phyloP scores from a whole-genome alignment of 352 stramenopile genomes.

The Globisporangium uncinulatum region DNA sequence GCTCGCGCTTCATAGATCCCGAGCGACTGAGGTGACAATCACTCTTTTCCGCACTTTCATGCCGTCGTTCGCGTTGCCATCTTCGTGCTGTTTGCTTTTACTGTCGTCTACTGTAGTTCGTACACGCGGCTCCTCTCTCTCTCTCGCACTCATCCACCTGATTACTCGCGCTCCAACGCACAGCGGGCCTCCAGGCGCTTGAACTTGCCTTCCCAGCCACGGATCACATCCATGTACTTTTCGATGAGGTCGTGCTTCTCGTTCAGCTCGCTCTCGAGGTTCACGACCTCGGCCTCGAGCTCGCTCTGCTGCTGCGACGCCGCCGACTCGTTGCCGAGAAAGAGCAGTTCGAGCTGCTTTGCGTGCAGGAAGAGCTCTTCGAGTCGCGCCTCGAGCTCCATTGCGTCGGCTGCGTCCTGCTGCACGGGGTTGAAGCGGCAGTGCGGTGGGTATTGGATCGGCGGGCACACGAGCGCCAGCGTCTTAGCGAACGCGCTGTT shows the following conservation, averaged over 20 bases:
- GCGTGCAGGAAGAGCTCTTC: slow-evolving; percentile 77
- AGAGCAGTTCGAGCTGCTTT: slow-evolving; percentile 77
- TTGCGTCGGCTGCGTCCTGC: slow-evolving; percentile 67
- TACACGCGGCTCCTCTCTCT: neutral
- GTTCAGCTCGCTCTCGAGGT: slow-evolving; percentile 64
- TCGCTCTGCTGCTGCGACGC: slow-evolving; percentile 30
- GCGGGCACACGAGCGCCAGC: slow-evolving; percentile 66
- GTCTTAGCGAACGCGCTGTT: slow-evolving; percentile 71
- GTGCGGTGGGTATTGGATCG: slow-evolving; percentile 80
- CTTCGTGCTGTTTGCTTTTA: neutral
- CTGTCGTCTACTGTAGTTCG: neutral
- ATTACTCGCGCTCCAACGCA: slow-evolving; percentile 43
- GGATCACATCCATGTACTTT: slow-evolving; percentile 80
- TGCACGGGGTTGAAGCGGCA: slow-evolving; percentile 82
- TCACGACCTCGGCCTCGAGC: slow-evolving; percentile 68
- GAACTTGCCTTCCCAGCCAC: slow-evolving; percentile 82
- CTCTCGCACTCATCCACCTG: too few relatives aligned
- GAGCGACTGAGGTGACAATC: neutral
- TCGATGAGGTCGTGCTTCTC: slow-evolving; percentile 86
- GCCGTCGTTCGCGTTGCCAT: too few relatives aligned
- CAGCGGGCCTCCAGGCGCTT: slow-evolving; percentile 69
- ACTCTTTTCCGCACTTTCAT: too few relatives aligned
- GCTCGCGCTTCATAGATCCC: neutral
- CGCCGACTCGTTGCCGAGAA: slow-evolving; percentile 40
- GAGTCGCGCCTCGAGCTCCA: slow-evolving; percentile 60